Evolutionary conservation across 192 early-diverging fungal genomes (phyloP), one percentile per base, ranked within the genome.

Genomic region (Coemansia reversa): DNA sequence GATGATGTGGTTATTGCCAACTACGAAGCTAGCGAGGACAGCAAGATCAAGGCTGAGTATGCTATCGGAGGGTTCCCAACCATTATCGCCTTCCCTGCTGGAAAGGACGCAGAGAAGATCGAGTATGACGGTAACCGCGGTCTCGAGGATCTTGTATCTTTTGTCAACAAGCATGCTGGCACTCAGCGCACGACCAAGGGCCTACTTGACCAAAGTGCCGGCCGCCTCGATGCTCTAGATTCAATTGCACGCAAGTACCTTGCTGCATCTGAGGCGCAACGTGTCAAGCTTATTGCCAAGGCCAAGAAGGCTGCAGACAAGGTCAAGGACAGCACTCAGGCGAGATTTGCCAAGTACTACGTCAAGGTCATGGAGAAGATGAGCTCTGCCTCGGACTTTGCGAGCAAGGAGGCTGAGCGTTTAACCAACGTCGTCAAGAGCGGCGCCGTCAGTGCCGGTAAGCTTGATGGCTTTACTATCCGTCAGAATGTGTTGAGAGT

Each of bases 281-380:
- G 80, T 60, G 67, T 68, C 23, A 70, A 65, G 55, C 53, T 89
- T n/a, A 62, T 87, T 29, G 45, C 65, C 66, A 61, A 83, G 56
- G 82, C 80, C 24, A 66, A 75, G 62, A 55, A 27, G 1, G 58
- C 70, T 49, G 83, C 85, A 23, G 75, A 83, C 53, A 81, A 80
- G 45, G 61, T 72, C 58, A 76, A 72, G 57, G 68, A 67, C 66
- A 81, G 66, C 50, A 74, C 68, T 23, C 80, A 69, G 55, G 60
- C 59, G 65, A 65, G 67, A 67, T 88, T 84, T 68, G 90, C 94
- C 29, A 78, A 84, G 51, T 97, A 95, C 84, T 98, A 98, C 66
- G 74, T 81, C 70, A 97, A 95, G 75, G 87, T 93, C 62, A 93
- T 97, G 89, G 87, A 93, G 76, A 96, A 97, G 83, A 85, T 90